Conservation (phyloP, 208 protist species). For the Acanthamoeba polyphaga region DNA sequence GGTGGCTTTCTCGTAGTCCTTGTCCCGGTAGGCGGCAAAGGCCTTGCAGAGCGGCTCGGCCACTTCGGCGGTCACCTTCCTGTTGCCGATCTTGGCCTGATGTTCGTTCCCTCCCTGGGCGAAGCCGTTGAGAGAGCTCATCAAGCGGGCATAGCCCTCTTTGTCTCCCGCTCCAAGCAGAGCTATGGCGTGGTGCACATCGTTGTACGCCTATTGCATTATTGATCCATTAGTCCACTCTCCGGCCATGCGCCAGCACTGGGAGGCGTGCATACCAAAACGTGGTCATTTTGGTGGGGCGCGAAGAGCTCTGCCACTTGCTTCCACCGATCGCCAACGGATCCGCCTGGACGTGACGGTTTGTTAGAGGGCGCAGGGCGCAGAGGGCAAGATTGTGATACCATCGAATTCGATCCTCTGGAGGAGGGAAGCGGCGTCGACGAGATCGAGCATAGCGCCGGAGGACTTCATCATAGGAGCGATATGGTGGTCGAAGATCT, state of each 20-base stretch:
- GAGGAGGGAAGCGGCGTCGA: slow-evolving; percentile 39
- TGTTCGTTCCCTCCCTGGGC: neutral
- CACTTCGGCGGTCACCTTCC: neutral
- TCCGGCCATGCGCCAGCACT: too few relatives aligned
- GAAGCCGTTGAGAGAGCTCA: neutral
- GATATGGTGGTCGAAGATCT: slow-evolving; percentile 46
- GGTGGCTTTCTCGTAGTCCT: neutral
- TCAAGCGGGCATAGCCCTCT: neutral
- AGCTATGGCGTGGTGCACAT: slow-evolving; percentile 26
- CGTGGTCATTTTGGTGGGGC: neutral
- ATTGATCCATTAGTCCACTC: neutral
- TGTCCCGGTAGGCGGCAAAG: neutral
- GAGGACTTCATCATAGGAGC: slow-evolving; percentile 1
- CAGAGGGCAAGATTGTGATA: neutral
- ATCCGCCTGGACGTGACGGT: neutral
- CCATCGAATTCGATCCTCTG: slow-evolving; percentile 45
- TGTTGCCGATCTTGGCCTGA: neutral
- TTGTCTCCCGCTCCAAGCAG: neutral
- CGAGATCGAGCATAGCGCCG: slow-evolving; percentile 48
- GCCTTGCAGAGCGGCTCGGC: neutral
- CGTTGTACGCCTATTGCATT: neutral
- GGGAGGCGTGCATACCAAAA: neutral
- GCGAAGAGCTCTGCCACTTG: neutral
- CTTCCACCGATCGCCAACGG: neutral
- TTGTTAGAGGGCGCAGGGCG: neutral